Conservation (phyloP, 768 basidiomycete species). For the Serpula lacrymans region DNA sequence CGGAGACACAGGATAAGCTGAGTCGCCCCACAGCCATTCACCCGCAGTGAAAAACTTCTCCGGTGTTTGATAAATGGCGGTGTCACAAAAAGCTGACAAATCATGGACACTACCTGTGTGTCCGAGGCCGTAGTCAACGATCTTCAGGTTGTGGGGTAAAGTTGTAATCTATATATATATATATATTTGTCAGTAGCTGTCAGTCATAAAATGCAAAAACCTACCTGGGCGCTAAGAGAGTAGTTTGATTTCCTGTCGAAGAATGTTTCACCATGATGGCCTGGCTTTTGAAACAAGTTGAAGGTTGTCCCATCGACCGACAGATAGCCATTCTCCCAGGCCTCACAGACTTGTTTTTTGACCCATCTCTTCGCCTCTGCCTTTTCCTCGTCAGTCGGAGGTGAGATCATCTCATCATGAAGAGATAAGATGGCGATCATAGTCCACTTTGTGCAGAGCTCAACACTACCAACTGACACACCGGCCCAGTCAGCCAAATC, state of each 20-base stretch:
- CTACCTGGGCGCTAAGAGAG: constrained; percentile 15
- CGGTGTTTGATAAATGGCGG: not conserved
- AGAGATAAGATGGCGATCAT: constrained; percentile 29
- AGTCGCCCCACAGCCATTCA: constrained; percentile 13
- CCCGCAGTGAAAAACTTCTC: constrained; percentile 3
- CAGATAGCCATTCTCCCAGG: constrained; percentile 6
- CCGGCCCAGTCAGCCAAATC: constrained; percentile 27
- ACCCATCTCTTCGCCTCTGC: not conserved
- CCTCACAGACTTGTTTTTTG: no score
- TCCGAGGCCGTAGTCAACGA: constrained; percentile 10
- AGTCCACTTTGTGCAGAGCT: constrained; percentile 24
- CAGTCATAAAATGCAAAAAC: not conserved
- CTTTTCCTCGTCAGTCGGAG: no score
- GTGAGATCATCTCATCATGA: no score
- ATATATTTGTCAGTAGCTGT: not conserved
- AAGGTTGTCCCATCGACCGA: constrained; percentile 6
- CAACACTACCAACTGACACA: constrained; percentile 25
- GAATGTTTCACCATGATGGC: constrained; percentile 8
- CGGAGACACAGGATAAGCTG: constrained; percentile 3
- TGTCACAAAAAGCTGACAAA: constrained; percentile 2
- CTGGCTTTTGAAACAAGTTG: constrained; percentile 14
- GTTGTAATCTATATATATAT: constrained; percentile 7
- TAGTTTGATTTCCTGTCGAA: constrained; percentile 19
- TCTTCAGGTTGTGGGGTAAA: constrained; percentile 8
- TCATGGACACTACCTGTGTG: constrained; percentile 12